phyloP scores from a whole-genome alignment of 2,329 filamentous ascomycete genomes.

The Stagonosporopsis chrysanthemi region DNA sequence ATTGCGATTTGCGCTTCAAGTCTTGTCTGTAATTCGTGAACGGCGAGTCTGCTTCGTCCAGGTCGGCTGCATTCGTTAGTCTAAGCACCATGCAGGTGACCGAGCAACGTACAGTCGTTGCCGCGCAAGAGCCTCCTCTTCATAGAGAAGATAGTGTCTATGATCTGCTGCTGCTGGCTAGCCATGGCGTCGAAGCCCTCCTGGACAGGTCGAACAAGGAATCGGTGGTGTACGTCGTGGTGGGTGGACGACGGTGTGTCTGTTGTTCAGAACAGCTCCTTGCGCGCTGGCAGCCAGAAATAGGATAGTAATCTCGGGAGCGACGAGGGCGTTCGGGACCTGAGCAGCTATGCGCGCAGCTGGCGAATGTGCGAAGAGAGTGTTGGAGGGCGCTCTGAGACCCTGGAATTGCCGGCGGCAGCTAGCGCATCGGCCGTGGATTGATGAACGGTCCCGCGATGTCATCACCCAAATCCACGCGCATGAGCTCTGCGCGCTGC shows the following conservation, averaged over 20 bases:
- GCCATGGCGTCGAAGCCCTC: constrained; percentile 43
- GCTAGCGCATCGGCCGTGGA: constrained; percentile 19
- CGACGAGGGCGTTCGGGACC: background rate
- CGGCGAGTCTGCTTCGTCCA: constrained; percentile 74
- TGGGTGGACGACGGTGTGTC: background rate
- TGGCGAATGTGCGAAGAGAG: constrained; percentile 13
- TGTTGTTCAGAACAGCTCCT: background rate
- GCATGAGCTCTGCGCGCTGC: constrained; percentile 16
- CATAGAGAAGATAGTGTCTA: constrained; percentile 51
- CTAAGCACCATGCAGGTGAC: background rate
- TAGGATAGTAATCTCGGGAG: too few species aligned
- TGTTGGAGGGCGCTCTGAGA: constrained; percentile 13
- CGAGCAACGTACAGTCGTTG: constrained; percentile 42
- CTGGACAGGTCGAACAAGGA: constrained; percentile 27
- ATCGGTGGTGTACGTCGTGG: constrained; percentile 10
- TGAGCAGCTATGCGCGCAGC: constrained; percentile 10
- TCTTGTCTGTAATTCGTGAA: constrained; percentile 80
- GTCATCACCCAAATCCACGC: constrained; percentile 13
- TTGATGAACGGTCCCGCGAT: constrained; percentile 10
- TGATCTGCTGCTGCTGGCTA: constrained; percentile 51
- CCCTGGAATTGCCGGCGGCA: constrained; percentile 17
- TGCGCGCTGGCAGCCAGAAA: background rate
- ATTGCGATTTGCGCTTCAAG: constrained; percentile 76
- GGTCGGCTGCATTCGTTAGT: constrained; percentile 68
- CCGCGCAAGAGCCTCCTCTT: constrained; percentile 47